Base-by-base conservation (phyloP, 192 early-diverging fungal species). In the Gryganskiella cystojenkinii region DNA sequence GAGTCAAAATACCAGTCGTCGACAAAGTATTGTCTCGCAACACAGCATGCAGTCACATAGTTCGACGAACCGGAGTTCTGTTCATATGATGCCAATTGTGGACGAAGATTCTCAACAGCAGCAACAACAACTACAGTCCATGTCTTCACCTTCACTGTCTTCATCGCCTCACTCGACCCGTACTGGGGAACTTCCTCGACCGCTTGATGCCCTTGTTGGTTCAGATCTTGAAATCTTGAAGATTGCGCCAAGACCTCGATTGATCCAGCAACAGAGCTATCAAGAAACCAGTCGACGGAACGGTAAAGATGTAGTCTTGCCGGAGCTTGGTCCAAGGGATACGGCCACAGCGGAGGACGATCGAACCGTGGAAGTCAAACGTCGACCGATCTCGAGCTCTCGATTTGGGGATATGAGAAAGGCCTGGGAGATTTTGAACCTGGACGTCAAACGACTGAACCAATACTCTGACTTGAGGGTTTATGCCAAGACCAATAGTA, bases 401-500 rank as follows among this genome's bases (percentile, higher is more conserved):
- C 59, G 74, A 7, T 55, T 64, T 34, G 56, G 64, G 2, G 67
- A 78, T 37, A 78, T 78, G 74, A 68, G 40, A 35, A 63, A 42
- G 35, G 74, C 74, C 64, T 78, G 74, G 74, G 74, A 78, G 49
- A 69, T 78, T 31, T 44, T 78, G 4, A 78, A 64, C 42, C 19
- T 78, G 74, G 74, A 78, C 24, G 54, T 56, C 6, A 78, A 78
- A 25, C 66, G 74, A 11, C 10, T 78, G 34, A 78, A 69, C 14
- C 74, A 51, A 24, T 78, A 78, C 37, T 78, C 74, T 14, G 55
- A 57, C 10, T 14, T 78, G 37, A 60, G 74, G 7, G 74, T 56
- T 4, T 69, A 78, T 64, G 74, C 66, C 49, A 68, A 34, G 20
- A 15, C 49, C 22, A 37, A 75, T 24, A 37, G 72, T 75, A 75